A percentile compares a stretch with the other conserved stretches of the same genome.
phyloP scores from a whole-genome alignment of 2,329 filamentous ascomycete genomes.

The Trichoderma lentiforme region DNA sequence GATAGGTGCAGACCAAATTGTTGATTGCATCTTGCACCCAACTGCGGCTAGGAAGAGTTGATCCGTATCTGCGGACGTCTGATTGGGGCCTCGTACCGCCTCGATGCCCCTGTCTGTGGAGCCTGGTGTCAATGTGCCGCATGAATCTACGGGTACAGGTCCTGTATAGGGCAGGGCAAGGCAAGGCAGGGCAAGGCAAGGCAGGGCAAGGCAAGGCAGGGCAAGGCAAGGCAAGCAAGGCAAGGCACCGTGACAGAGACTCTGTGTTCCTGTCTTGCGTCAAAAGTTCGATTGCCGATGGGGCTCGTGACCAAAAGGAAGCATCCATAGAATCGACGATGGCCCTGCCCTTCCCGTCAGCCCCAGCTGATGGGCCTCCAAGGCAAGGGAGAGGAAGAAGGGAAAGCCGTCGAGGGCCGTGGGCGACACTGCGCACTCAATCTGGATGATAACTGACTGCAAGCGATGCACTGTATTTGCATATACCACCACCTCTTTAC shows the following conservation, averaged over 20 bases:
- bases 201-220: constrained; percentile 1
- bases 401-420: background rate
- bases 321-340: background rate
- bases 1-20: constrained; percentile 8
- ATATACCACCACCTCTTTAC: background rate
- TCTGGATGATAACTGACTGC: background rate
- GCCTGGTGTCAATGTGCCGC: background rate
- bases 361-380: constrained; percentile 7
- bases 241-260: background rate
- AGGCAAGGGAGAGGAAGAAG: constrained; percentile 1
- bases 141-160: background rate
- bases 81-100: constrained; percentile 2
- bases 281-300: constrained; percentile 10
- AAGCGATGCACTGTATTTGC: background rate
- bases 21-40: constrained; percentile 14
- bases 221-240: background rate
- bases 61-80: background rate
- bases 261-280: background rate
- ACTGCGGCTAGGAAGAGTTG: constrained; percentile 3
- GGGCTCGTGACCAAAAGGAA: constrained; percentile 1
- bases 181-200: background rate
- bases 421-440: background rate
- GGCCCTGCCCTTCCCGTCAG: constrained; percentile 3
- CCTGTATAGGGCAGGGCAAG: background rate
- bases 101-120: constrained; percentile 6